Base-by-base conservation (phyloP, 805 yeast genomes). In the Lipomyces spencermartinsiae region DNA sequence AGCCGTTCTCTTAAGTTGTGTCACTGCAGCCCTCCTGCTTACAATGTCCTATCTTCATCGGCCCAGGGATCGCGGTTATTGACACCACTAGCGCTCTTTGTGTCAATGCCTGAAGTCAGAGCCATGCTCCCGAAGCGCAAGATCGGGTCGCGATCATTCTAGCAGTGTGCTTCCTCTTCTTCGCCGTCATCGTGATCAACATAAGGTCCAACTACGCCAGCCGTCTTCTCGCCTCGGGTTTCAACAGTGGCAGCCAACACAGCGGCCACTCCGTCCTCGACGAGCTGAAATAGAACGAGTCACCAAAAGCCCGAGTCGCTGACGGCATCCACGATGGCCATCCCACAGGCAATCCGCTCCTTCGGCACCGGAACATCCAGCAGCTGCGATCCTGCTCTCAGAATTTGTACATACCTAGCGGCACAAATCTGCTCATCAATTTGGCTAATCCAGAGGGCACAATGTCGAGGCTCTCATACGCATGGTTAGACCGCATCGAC, bases 401-500 rank as follows among this genome's bases (percentile, higher is more conserved):
- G 29, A 25, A 25, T 12, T 9, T 37, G n/a, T 6, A 37, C 43
- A 37, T 14, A 6, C 43, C 43, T 5, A 16, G 43, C 16, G 43
- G 43, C 43, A 14, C 43, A 14, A 37, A 37, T 37, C 12, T 37
- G 14, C 53, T 65, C 33, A 34, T 55, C 22, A 63, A 67, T n/a
- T 59, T 33, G 19, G 25, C 58, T 31, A 61, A 61, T 7, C n/a
- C 35, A 9, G 67, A 64, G 34, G 65, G 67, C 33, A 53, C 67
- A 12, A 55, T 64, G 22, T 65, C 60, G 37, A 59, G 64, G 6
- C 35, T 53, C 19, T 37, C 43, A 0, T 37, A 12, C 14, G 16
- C 4, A 37, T 59, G 62, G 22, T 64, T 64, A 22, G 55, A 59
- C n/a, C 29, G 35, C 55, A 54, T 49, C 22, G 55, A 19, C 1